Base-by-base conservation (phyloP, 2,329 filamentous ascomycete genomes). In the Trichoderma atroviride region DNA sequence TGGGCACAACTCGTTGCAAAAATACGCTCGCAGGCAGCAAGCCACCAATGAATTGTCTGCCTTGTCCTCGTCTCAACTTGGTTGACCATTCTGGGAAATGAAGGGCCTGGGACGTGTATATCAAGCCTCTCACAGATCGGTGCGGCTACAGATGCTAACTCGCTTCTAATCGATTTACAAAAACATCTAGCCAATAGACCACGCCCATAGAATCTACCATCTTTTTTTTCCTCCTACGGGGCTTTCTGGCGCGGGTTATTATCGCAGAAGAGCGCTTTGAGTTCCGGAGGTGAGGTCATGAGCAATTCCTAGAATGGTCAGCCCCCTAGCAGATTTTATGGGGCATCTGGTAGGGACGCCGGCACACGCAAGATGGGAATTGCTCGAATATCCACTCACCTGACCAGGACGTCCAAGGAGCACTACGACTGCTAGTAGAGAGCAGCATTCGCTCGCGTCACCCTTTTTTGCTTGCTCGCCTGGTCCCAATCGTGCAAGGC, bases 241-340 rank as follows among this genome's bases (percentile, higher is more conserved):
- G 14, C 19, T 43, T 59, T 27, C 22, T 24, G 16, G 33, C 37
- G 57, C 57, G 57, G n/a, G 27, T 27, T 24, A 43, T 59, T 27
- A 40, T 59, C 57, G 57, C 35, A 59, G 53, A 56, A 50, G 10
- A 59, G 57, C 14, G 57, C 22, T 59, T 59, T 59, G 35, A 59
- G 57, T 59, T 59, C 57, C 57, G 33, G 31, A 59, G 57, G 57
- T 59, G 57, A 59, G 35, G 57, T 59, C 57, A 59, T 59, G 57
- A 24, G 35, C 56, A 35, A 58, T 58, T 37, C 56, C 56, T 40
- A 35, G 57, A 58, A 58, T 58, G 57, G 35, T 59, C 57, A 37
- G 31, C 33, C 57, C 57, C 57, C 57, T 59, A 59, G 57, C 57
- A 40, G n/a, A 59, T 27, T 40, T 59, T 59, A 59, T 59, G 57